A percentile compares a stretch with the other conserved stretches of the same genome.
phyloP scores from a whole-genome alignment of 768 basidiomycete species.

The Naganishia vishniacii region DNA sequence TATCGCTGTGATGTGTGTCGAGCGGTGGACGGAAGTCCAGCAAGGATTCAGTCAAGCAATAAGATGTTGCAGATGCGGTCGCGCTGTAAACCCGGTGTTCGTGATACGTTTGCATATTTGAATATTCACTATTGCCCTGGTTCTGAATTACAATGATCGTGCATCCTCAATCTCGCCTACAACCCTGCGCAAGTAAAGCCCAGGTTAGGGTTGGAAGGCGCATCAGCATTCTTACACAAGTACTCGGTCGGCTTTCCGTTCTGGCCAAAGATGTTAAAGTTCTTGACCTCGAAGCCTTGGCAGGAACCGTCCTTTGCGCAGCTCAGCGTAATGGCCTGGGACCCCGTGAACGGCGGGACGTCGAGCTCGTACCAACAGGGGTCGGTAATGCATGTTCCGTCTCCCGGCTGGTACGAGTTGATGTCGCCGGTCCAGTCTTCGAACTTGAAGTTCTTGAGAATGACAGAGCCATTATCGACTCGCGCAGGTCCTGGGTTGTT shows the following conservation, averaged over 20 bases:
- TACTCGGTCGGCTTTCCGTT: conserved; percentile 24
- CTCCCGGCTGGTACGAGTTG: conserved; percentile 34
- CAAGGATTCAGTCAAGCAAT: too few species aligned
- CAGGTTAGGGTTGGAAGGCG: conserved; percentile 32
- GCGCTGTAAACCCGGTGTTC: too few species aligned
- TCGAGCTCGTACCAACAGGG: conserved; percentile 38
- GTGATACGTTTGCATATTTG: too few species aligned
- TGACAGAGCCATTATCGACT: conserved; percentile 34
- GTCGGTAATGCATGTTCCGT: conserved; percentile 33
- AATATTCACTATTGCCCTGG: too few species aligned
- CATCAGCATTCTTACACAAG: conserved; percentile 29
- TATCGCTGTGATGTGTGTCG: too few species aligned
- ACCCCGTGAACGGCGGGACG: conserved; percentile 33
- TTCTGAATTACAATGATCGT: too few species aligned
- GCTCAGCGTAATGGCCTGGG: conserved; percentile 28
- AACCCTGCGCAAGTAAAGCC: conserved; percentile 33
- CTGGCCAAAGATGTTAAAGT: conserved; percentile 34
- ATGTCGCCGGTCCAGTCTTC: conserved; percentile 33
- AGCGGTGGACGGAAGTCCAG: too few species aligned
- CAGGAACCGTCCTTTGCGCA: conserved; percentile 35
- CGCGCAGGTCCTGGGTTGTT: conserved; percentile 28
- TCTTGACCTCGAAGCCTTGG: conserved; percentile 29
- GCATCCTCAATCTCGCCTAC: too few species aligned
- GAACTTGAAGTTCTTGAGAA: conserved; percentile 48
- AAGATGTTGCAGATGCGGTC: too few species aligned